A percentile compares a stretch with the other conserved stretches of the same genome.
These are phyloP conservation scores for Ophiosphaerella korrae DNA, from an alignment of 2,329 filamentous ascomycete species.

Conservation along the genomic window DNA sequence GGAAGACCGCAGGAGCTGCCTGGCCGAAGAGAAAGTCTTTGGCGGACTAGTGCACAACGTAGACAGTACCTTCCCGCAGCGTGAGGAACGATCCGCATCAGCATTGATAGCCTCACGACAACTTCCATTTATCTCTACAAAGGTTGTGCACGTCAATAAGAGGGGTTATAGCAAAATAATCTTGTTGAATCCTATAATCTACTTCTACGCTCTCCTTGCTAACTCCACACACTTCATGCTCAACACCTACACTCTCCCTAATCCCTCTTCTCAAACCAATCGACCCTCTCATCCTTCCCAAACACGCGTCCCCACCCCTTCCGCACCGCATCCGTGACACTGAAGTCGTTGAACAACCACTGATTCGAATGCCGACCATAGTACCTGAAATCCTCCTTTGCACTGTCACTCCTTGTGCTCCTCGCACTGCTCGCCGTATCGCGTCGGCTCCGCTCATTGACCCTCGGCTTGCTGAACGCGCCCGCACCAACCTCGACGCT, in stretches of 20 bases:
- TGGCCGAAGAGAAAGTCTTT: no score
- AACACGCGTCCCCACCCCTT: conserved; percentile 39
- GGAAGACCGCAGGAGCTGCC: no score
- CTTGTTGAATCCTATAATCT: neutral
- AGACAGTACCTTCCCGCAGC: no score
- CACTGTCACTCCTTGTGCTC: conserved; percentile 18
- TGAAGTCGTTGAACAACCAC: conserved; percentile 48
- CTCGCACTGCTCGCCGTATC: conserved; percentile 19
- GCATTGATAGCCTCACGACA: no score
- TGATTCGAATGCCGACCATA: conserved; percentile 45
- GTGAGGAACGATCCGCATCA: no score
- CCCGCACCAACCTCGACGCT: conserved; percentile 28
- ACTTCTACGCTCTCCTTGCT: neutral
- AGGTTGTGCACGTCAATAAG: no score
- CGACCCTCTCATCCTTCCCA: conserved; percentile 18
- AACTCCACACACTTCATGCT: neutral
- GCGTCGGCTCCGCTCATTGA: conserved; percentile 22
- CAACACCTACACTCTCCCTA: neutral
- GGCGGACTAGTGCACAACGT: no score
- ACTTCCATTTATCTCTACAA: no score
- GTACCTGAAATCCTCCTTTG: conserved; percentile 35
- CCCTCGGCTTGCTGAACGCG: conserved; percentile 36
- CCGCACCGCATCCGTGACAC: conserved; percentile 38
- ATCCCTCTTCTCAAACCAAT: conserved; percentile 20
- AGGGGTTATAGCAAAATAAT: neutral